Base-by-base conservation (phyloP, 2,329 filamentous ascomycete genomes). In the Alternaria sp. region DNA sequence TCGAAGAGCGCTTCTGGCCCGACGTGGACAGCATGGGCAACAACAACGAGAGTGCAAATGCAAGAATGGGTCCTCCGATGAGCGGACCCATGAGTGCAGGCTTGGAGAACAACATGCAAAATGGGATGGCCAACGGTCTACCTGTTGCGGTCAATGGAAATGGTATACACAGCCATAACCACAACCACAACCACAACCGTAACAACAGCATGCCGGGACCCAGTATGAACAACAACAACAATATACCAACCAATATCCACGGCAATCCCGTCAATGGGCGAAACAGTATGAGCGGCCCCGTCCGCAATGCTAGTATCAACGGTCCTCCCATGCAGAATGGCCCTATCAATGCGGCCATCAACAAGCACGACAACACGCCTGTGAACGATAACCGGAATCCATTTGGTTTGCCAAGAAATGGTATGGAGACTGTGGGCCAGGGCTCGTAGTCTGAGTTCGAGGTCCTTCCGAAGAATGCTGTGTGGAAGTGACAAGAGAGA, bases 21-120 rank as follows among this genome's bases (percentile, higher is more conserved):
- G 79, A 82, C 42, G 81, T 84, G 42, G 78, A 83, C 51, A 81
- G 81, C 54, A 83, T 83, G 80, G 82, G 82, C 20, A 80, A 83
- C 61, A 79, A 80, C 51, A 75, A 80, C 43, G 80, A 81, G 42
- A 71, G 66, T 18, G 63, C 71, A 5, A 64, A 66, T 24, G 64
- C 72, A 6, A 63, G 70, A 12, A 57, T 76, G 12, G 64, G 63
- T 14, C 59, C 66, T 8, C 34, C 64, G 12, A 30, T 72, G 11
- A 63, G 32, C 9, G 65, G 46, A 6, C 14, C 67, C 6, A 69
- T 73, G 59, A 62, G 64, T n/a, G 28, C 63, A 16, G 56, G 46
- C 20, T 64, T 76, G 46, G 64, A 71, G 34, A 70, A 62, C 26
- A 54, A 54, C 16, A 68, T 74, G 57, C 66, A 65, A 56, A 62